Evolutionary conservation across 352 stramenopile genomes (phyloP).

Genomic region (Thalassiosira livingstoniorum): DNA sequence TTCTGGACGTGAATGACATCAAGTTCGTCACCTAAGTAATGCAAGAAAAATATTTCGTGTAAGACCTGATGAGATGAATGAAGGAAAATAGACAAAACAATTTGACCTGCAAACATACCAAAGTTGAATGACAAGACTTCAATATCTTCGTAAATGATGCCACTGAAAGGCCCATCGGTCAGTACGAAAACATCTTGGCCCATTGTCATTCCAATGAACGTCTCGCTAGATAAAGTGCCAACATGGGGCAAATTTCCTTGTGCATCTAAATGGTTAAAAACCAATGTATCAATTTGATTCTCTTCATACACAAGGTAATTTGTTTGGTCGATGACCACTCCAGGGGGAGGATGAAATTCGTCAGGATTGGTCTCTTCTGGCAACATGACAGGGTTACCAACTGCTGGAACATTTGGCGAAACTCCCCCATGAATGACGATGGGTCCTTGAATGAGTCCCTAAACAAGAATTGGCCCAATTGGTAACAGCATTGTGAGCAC

Average conservation of each 20-base stretch:
- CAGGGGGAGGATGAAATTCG: constrained; percentile 6
- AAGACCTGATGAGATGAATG: too few relatives aligned
- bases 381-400: constrained; percentile 46
- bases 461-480: too few relatives aligned
- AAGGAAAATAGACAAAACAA: too few relatives aligned
- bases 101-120: too few relatives aligned
- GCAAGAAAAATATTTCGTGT: too few relatives aligned
- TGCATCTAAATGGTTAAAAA: constrained; percentile 57
- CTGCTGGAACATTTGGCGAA: constrained; percentile 33
- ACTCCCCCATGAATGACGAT: constrained; percentile 35
- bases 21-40: constrained; percentile 48
- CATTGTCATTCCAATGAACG: constrained; percentile 62
- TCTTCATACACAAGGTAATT: constrained; percentile 34
- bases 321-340: constrained; percentile 36
- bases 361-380: constrained; percentile 37
- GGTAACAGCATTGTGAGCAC: too few relatives aligned
- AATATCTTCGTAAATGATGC: constrained; percentile 49
- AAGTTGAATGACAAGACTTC: constrained; percentile 52
- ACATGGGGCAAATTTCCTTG: constrained; percentile 28
- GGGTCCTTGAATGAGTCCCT: constrained; percentile 53
- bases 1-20: constrained; percentile 50
- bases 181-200: constrained; percentile 32
- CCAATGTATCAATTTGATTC: constrained; percentile 51
- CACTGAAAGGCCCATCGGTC: constrained; percentile 23
- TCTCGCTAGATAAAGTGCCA: constrained; percentile 27